Evolutionary conservation across 768 basidiomycete species (phyloP), one percentile per base, ranked within the genome.

Genomic region (Nidularia sp.): DNA sequence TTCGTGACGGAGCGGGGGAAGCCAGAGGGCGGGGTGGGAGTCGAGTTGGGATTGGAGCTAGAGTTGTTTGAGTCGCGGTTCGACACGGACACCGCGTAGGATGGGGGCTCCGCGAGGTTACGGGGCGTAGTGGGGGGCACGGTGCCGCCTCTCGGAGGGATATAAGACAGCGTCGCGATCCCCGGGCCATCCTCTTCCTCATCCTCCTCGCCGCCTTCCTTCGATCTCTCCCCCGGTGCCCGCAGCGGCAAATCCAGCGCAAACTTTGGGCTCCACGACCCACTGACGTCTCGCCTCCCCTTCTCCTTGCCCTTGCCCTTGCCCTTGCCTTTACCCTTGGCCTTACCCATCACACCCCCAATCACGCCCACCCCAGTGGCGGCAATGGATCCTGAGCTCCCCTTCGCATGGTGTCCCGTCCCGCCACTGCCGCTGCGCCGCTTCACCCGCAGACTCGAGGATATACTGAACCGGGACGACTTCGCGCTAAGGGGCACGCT

Each of bases 211-310:
- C 51, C 56, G 8, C 22, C 47, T n/a, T 64, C 55, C 47, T 15
- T 64, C 53, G 47, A 10, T 22, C 25, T 45, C 13, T 13, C 25
- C 44, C 12, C 44, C n/a, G 44, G 44, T 22, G 44, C 13, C 25
- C 9, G 13, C 44, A 25, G 44, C n/a, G 25, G 44, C 25, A 74
- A 45, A 48, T 72, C 70, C 22, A 74, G 58, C 42, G 65, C 63
- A 45, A 69, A 65, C 44, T 64, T 67, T 9, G 69, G 65, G 1
- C 70, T 69, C 67, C 68, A 70, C 18, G 70, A 70, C 41, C 64
- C 60, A 39, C 69, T 65, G 48, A 62, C 65, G 34, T 64, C 66
- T 48, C 65, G 68, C 55, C 67, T 68, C 51, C 58, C 67, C 57
- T 18, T 10, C 12, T 41, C 12, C 12, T 73, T 73, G 50, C 71